Percentiles rank a stretch among this genome's conserved stretches.
These are phyloP conservation scores for Neurospora sp. DNA, from an alignment of 495 filamentous ascomycete species.

Conservation along the genomic window DNA sequence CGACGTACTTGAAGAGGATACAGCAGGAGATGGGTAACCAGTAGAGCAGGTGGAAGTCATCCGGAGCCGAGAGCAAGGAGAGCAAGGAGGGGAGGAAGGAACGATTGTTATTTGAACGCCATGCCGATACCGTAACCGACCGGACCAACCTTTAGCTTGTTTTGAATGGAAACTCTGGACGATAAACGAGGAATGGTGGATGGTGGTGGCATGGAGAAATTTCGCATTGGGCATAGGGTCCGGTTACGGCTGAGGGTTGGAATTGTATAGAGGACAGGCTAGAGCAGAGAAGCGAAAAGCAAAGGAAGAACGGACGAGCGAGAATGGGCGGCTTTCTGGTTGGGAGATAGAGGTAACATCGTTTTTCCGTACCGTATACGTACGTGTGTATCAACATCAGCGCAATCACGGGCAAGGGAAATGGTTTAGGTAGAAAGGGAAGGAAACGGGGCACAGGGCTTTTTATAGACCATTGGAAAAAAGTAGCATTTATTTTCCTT, in stretches of 20 bases:
- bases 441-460: neutral
- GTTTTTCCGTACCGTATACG: neutral
- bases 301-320: neutral
- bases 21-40: conserved; percentile 42
- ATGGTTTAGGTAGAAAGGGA: neutral
- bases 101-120: neutral
- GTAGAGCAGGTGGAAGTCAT: neutral
- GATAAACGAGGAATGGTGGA: neutral
- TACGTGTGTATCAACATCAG: neutral
- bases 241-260: neutral
- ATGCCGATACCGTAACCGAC: neutral
- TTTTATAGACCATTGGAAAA: neutral
- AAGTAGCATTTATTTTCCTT: neutral
- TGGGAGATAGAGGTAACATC: neutral
- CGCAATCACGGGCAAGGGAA: neutral
- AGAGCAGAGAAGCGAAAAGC: neutral
- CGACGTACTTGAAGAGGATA: conserved; percentile 63
- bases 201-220: neutral
- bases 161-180: neutral
- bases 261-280: neutral
- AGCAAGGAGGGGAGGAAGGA: neutral
- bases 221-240: neutral
- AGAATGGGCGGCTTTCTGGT: neutral
- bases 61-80: neutral
- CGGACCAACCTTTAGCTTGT: neutral